Percentiles rank a stretch among this genome's conserved stretches.
phyloP scores from a whole-genome alignment of 1,284 basidiomycete genomes.

The Agaricales sp. region DNA sequence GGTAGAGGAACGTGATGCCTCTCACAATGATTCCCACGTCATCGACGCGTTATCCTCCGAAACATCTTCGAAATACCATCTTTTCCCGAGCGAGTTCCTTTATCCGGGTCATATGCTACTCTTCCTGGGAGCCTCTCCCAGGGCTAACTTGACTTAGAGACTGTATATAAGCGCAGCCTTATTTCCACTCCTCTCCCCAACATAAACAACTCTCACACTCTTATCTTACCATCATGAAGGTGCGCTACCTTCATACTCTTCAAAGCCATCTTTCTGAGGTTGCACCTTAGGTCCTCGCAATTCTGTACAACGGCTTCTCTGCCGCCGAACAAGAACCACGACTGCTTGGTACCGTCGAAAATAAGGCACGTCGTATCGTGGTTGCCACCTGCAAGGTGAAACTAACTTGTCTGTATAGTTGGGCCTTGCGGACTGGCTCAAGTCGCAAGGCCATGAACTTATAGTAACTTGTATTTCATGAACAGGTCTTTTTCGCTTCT shows the following conservation, averaged over 20 bases:
- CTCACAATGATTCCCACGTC: neutral
- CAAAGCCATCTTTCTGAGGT: neutral
- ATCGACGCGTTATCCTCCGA: neutral
- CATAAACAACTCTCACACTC: neutral
- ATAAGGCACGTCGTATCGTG: slow-evolving; percentile 40
- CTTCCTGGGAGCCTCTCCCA: neutral
- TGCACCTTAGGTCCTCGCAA: slow-evolving; percentile 61
- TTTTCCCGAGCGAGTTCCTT: too few relatives aligned
- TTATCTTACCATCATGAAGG: slow-evolving; percentile 23
- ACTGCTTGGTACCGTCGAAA: slow-evolving; percentile 86
- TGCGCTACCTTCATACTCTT: slow-evolving; percentile 6
- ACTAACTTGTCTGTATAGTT: slow-evolving; percentile 34
- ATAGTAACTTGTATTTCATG: slow-evolving; percentile 28
- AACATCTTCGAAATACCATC: neutral
- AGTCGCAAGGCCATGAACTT: slow-evolving; percentile 70
- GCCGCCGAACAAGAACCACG: slow-evolving; percentile 75
- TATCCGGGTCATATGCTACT: neutral
- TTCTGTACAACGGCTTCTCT: slow-evolving; percentile 68
- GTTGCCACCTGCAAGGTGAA: neutral
- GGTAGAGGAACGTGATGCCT: neutral
- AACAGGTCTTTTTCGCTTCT: neutral
- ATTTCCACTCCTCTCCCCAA: neutral
- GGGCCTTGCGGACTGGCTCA: slow-evolving; percentile 63
- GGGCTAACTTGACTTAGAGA: neutral
- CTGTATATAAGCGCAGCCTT: neutral